phyloP scores from a whole-genome alignment of 306 rosid species.

The Quercus parvula region DNA sequence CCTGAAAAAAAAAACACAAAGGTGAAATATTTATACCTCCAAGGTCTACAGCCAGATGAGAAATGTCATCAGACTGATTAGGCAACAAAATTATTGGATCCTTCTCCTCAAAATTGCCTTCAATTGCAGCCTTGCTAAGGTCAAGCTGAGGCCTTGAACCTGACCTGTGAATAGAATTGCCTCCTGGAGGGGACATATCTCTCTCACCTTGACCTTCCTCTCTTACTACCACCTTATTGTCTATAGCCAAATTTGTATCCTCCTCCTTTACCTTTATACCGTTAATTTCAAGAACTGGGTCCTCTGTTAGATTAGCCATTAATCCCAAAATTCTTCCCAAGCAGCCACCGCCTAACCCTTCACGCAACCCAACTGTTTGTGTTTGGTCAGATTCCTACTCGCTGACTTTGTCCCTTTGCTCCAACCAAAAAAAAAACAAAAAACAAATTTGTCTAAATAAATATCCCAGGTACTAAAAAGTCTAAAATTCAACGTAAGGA shows the following conservation, averaged over 20 bases:
- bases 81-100: conserved; percentile 90
- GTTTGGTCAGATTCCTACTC: conserved; percentile 19
- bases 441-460: neutral
- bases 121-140: conserved; percentile 92
- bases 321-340: conserved; percentile 28
- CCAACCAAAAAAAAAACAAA: neutral
- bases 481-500: neutral
- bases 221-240: neutral
- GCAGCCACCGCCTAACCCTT: conserved; percentile 39
- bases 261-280: conserved; percentile 23
- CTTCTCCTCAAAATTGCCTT: conserved; percentile 76
- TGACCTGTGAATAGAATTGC: conserved; percentile 75
- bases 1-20: neutral
- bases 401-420: conserved; percentile 11
- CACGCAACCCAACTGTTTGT: conserved; percentile 21
- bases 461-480: neutral
- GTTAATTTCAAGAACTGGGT: conserved; percentile 42
- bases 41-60: conserved; percentile 88
- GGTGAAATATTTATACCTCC: conserved; percentile 53
- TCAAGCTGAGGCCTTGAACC: conserved; percentile 92
- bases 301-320: conserved; percentile 57
- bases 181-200: conserved; percentile 60
- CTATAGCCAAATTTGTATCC: conserved; percentile 19
- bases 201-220: conserved; percentile 44
- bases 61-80: conserved; percentile 91